Base-by-base conservation (phyloP, 371 early-diverging fungal genomes). In the Blyttiomyces sp. region DNA sequence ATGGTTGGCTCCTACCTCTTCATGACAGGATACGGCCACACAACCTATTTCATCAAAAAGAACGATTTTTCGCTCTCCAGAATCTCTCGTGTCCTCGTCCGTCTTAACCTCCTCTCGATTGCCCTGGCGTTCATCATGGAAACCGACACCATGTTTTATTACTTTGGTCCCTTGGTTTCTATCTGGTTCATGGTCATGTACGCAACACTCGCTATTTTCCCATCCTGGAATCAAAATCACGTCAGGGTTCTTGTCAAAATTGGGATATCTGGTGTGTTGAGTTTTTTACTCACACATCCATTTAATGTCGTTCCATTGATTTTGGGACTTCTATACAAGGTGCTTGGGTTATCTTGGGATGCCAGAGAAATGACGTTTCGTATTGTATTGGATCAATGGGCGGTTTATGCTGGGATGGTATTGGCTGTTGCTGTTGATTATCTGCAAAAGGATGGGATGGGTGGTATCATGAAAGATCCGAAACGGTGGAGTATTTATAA, bases 11-110 rank as follows among this genome's bases (percentile, higher is more conserved):
- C 84, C 36, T 89, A 89, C 50, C 73, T 91, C 31, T 91, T 87
- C 70, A 86, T 88, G 79, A 87, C 89, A 0, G 91, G 89, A n/a
- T 89, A 84, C 64, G 88, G 89, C 0, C 88, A 88, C 64, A 86
- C 85, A 59, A 74, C 71, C 45, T 88, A 76, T 63, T 87, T 86
- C 54, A 83, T 82, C 75, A 82, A 76, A 55, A 88, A 87, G 69
- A 73, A 67, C 17, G 87, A 86, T 61, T 88, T 79, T 67, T 77
- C 86, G 11, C 69, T 85, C 44, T 64, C 46, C 2, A 84, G 87
- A 30, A 73, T 87, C 5, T 69, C 84, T 3, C 76, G 74, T 27
- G 81, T 87, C 33, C 72, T 90, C 54, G 73, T 86, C 21, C 79
- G 91, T 1, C 65, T 87, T 26, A 90, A 90, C 59, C 59, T 90